Evolutionary conservation across 2,329 filamentous ascomycete species (phyloP).

Genomic region (Aspergillus fischeri): DNA sequence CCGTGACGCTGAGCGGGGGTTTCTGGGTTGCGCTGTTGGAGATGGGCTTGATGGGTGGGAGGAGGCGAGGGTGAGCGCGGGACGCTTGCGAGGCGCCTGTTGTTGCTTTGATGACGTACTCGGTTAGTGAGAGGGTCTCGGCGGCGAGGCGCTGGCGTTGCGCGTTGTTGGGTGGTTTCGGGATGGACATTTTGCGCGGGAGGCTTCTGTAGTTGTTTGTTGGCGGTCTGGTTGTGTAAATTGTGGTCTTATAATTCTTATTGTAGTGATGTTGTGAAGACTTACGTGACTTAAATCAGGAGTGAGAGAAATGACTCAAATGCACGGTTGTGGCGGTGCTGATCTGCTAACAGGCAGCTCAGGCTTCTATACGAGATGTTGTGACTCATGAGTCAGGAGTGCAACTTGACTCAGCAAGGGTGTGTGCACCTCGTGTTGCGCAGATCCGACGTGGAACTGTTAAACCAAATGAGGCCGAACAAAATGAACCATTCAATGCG

Average conservation of each 20-base stretch:
- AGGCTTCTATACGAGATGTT: not conserved
- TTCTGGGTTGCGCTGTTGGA: not conserved
- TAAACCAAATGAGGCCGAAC: not conserved
- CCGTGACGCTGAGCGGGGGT: slow-evolving; percentile 4
- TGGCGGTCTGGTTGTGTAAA: not conserved
- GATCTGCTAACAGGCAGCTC: not conserved
- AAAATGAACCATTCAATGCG: not conserved
- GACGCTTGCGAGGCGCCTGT: not conserved
- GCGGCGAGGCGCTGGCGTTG: slow-evolving; percentile 7
- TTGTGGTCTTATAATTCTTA: not conserved
- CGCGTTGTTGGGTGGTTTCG: slow-evolving; percentile 6
- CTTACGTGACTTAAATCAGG: not conserved
- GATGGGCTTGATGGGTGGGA: not conserved
- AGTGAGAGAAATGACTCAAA: not conserved
- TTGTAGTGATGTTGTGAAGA: not conserved
- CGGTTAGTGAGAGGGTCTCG: slow-evolving; percentile 3
- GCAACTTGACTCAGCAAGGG: not conserved
- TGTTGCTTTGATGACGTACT: slow-evolving; percentile 4
- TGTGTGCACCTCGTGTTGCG: not conserved
- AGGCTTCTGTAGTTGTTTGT: not conserved
- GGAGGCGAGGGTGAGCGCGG: not conserved
- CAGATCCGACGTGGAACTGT: not conserved
- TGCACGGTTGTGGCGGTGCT: not conserved
- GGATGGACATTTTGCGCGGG: not conserved
- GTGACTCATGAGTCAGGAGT: not conserved